Percentiles rank a stretch among this genome's conserved stretches.
These are phyloP conservation scores for Thelephora aurantiotincta DNA, from an alignment of 768 basidiomycete genomes.

Conservation along the genomic window DNA sequence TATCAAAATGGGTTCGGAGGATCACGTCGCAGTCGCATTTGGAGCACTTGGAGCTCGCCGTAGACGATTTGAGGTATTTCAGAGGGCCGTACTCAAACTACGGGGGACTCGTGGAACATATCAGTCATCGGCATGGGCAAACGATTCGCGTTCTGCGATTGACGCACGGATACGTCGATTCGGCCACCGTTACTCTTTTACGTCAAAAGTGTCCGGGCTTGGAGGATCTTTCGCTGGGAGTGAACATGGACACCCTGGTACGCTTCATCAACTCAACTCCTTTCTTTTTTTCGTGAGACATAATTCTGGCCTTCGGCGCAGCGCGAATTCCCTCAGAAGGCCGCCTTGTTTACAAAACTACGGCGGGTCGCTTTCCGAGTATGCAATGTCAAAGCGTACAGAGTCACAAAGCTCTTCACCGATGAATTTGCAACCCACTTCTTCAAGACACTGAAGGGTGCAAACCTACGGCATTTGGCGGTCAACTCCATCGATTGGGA, in stretches of 20 bases:
- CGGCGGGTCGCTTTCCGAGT: slow-evolving; percentile 1
- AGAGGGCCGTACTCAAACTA: slow-evolving; percentile 14
- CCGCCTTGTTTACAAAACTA: not conserved
- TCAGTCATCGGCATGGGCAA: slow-evolving; percentile 19
- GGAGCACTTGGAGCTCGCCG: slow-evolving; percentile 17
- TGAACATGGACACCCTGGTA: slow-evolving; percentile 20
- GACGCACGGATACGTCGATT: slow-evolving; percentile 18
- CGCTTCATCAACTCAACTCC: slow-evolving; percentile 3
- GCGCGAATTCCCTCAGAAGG: not conserved
- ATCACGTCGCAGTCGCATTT: slow-evolving; percentile 22
- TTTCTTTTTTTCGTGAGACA: not conserved
- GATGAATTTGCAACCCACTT: not conserved
- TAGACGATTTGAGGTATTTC: slow-evolving; percentile 12
- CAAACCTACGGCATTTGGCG: slow-evolving; percentile 3
- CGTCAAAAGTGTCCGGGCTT: slow-evolving; percentile 18
- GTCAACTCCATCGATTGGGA: slow-evolving; percentile 7
- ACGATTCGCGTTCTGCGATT: slow-evolving; percentile 22
- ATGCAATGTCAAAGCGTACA: not conserved
- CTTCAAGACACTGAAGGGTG: not conserved
- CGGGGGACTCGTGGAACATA: slow-evolving; percentile 25
- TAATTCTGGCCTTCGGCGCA: not conserved
- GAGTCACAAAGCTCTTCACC: not conserved
- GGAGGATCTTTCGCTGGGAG: slow-evolving; percentile 22
- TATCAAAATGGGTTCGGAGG: slow-evolving; percentile 29
- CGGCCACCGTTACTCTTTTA: slow-evolving; percentile 14